A percentile compares a stretch with the other conserved stretches of the same genome.
Conservation (phyloP, 2,329 filamentous ascomycete genomes). For the Lachnellula hyalina region DNA sequence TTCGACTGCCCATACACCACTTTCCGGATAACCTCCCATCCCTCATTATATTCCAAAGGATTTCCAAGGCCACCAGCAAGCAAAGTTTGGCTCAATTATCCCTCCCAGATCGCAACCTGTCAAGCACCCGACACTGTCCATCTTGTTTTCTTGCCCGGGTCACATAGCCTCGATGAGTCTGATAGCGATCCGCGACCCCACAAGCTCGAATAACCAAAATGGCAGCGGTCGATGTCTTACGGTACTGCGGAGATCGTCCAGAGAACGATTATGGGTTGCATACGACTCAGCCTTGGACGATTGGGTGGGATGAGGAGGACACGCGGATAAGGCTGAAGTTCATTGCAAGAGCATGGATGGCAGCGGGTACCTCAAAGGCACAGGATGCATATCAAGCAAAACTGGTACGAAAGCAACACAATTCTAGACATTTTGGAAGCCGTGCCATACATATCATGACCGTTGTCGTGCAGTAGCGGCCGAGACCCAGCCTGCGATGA, state of each 20-base stretch:
- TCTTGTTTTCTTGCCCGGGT: conserved; percentile 5
- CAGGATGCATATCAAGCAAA: conserved; percentile 16
- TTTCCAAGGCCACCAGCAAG: neutral
- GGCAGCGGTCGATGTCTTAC: conserved; percentile 40
- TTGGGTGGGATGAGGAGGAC: conserved; percentile 39
- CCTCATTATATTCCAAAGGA: neutral
- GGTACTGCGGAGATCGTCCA: conserved; percentile 35
- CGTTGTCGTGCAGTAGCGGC: conserved; percentile 31
- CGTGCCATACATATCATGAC: conserved; percentile 13
- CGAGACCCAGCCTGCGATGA: conserved; percentile 17
- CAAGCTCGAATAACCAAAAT: conserved; percentile 35
- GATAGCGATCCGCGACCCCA: conserved; percentile 26
- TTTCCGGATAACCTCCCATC: conserved; percentile 7
- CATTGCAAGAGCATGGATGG: conserved; percentile 32
- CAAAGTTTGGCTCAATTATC: neutral
- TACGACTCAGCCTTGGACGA: conserved; percentile 39
- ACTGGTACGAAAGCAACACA: conserved; percentile 27
- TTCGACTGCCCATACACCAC: conserved; percentile 1
- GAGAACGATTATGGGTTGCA: conserved; percentile 36
- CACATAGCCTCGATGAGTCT: conserved; percentile 32
- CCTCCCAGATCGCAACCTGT: neutral
- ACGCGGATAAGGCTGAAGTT: conserved; percentile 32
- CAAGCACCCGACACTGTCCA: neutral
- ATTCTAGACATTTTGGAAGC: conserved; percentile 14
- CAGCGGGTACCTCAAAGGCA: conserved; percentile 18